phyloP scores from a whole-genome alignment of 495 filamentous ascomycete species.

The Rhizodiscina lignyota region DNA sequence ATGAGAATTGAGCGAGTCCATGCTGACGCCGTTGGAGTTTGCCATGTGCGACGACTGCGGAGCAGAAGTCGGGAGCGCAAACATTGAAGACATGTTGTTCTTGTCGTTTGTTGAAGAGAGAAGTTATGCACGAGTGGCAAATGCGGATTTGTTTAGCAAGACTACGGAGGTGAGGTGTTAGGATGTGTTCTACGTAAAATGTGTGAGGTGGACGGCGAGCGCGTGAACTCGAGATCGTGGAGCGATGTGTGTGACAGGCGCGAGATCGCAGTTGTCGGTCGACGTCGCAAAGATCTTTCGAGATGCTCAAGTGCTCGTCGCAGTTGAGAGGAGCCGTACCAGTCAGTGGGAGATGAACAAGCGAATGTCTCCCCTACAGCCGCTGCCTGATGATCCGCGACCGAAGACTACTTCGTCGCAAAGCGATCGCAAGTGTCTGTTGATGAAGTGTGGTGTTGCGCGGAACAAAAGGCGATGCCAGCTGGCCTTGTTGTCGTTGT shows the following conservation, averaged over 20 bases:
- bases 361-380: conserved; percentile 83
- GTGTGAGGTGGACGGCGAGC: not conserved
- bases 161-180: not conserved
- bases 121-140: not conserved
- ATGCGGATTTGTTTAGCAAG: not conserved
- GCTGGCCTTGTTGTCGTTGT: conserved; percentile 9
- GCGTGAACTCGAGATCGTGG: conserved; percentile 1
- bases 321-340: conserved; percentile 36
- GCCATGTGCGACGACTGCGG: not conserved
- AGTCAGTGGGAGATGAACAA: conserved; percentile 87
- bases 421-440: not conserved
- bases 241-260: conserved; percentile 3
- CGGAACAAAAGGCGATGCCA: conserved; percentile 10
- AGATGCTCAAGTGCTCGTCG: not conserved
- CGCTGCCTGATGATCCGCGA: conserved; percentile 6
- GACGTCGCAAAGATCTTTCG: not conserved
- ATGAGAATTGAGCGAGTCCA: conserved; percentile 84
- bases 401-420: conserved; percentile 1
- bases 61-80: not conserved
- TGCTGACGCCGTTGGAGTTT: conserved; percentile 16
- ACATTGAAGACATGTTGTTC: conserved; percentile 2
- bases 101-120: not conserved
- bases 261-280: conserved; percentile 4
- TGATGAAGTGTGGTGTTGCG: not conserved
- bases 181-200: conserved; percentile 1